phyloP scores from a whole-genome alignment of 2,329 filamentous ascomycete genomes.

The Verticillium isaacii region DNA sequence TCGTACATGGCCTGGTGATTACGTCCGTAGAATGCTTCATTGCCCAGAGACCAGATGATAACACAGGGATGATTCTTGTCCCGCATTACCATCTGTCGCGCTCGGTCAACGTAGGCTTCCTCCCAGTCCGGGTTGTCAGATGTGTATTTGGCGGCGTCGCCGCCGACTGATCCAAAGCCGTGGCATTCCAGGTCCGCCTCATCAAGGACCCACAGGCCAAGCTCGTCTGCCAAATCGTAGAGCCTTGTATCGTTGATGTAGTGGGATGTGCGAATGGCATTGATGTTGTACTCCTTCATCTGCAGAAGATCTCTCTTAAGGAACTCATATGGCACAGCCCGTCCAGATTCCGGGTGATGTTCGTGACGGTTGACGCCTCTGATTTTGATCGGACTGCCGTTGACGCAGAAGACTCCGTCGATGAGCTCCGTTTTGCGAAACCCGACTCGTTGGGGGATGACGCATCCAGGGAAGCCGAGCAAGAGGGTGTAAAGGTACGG shows the following conservation, averaged over 20 bases:
- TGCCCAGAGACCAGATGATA: conserved; percentile 68
- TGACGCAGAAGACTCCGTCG: conserved; percentile 58
- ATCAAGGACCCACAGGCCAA: conserved; percentile 60
- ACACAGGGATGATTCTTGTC: conserved; percentile 58
- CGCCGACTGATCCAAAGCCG: conserved; percentile 38
- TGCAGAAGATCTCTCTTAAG: conserved; percentile 55
- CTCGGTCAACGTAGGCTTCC: conserved; percentile 63
- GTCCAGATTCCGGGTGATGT: conserved; percentile 58
- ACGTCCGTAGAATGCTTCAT: conserved; percentile 65
- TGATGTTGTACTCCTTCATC: conserved; percentile 68
- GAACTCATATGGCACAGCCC: conserved; percentile 57
- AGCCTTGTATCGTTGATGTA: conserved; percentile 58
- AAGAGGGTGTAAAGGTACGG: conserved; percentile 55
- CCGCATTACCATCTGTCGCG: conserved; percentile 57
- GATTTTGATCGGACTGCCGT: conserved; percentile 59
- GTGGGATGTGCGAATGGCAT: conserved; percentile 64
- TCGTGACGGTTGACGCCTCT: conserved; percentile 69
- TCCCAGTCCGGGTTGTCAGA: conserved; percentile 58
- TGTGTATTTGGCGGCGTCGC: conserved; percentile 43
- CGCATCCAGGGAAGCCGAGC: conserved; percentile 29
- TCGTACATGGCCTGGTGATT: conserved; percentile 67
- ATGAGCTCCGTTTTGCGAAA: conserved; percentile 60
- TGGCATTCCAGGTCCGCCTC: conserved; percentile 53
- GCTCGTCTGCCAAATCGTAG: conserved; percentile 57
- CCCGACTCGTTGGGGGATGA: conserved; percentile 51